These are phyloP conservation scores for Raphanus hybrid DNA, from an alignment of 441 rosid species.

Conservation along the genomic window DNA sequence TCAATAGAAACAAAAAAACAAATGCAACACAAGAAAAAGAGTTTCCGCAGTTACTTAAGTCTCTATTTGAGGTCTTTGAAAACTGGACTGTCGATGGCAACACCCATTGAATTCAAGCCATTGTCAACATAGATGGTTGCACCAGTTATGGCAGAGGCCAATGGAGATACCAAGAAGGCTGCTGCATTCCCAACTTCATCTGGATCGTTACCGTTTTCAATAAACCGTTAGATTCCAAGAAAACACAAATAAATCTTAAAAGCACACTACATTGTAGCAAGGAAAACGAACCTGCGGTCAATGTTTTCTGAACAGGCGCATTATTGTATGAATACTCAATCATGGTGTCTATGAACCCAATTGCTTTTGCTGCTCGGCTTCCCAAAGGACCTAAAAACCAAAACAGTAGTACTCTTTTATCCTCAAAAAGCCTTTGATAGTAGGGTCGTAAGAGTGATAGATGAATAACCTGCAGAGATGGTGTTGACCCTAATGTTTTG, in stretches of 20 bases:
- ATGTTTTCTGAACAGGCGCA: slow-evolving; percentile 83
- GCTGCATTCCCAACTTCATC: slow-evolving; percentile 95
- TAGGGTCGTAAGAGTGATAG: neutral
- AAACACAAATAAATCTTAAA: neutral
- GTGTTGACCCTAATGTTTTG: slow-evolving; percentile 92
- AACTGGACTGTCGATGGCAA: slow-evolving; percentile 86
- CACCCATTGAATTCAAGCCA: slow-evolving; percentile 95
- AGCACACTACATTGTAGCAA: neutral
- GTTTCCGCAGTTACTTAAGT: neutral
- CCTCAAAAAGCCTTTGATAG: neutral
- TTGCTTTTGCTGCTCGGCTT: slow-evolving; percentile 92
- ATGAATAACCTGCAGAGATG: slow-evolving; percentile 51
- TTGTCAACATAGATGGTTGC: slow-evolving; percentile 87
- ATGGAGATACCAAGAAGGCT: slow-evolving; percentile 81
- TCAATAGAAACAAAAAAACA: neutral
- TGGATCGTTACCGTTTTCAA: slow-evolving; percentile 40
- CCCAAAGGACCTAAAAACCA: slow-evolving; percentile 72
- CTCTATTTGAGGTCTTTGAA: slow-evolving; percentile 60
- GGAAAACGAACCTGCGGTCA: slow-evolving; percentile 68
- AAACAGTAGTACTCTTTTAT: neutral
- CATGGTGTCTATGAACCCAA: slow-evolving; percentile 85
- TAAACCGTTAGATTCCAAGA: neutral
- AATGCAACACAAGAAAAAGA: neutral
- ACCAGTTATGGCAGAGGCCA: slow-evolving; percentile 89
- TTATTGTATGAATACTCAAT: slow-evolving; percentile 75